Conservation (phyloP, 2,329 filamentous ascomycete species). For the Aspergillus brunneoviolaceus region DNA sequence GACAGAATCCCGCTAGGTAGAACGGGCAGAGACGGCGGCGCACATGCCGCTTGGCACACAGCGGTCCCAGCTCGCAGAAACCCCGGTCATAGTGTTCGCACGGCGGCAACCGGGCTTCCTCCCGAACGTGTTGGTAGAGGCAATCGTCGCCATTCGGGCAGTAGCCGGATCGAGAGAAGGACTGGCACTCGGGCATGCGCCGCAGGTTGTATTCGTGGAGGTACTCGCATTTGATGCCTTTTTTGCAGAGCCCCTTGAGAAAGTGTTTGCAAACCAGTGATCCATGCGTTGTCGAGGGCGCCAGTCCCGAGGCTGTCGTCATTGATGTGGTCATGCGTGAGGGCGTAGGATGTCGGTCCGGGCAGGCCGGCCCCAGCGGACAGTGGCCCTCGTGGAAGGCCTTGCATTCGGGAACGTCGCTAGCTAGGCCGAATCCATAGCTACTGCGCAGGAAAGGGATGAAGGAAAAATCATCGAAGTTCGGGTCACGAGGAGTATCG, state of each 20-base stretch:
- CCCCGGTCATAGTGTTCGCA: slow-evolving; percentile 92
- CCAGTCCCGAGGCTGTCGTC: slow-evolving; percentile 43
- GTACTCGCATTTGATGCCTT: slow-evolving; percentile 95
- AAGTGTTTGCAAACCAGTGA: slow-evolving; percentile 97
- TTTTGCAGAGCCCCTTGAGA: slow-evolving; percentile 95
- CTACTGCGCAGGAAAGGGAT: slow-evolving; percentile 78
- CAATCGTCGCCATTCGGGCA: slow-evolving; percentile 98
- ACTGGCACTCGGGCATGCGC: slow-evolving; percentile 98
- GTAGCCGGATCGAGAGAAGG: slow-evolving; percentile 89
- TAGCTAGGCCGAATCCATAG: slow-evolving; percentile 79
- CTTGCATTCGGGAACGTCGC: slow-evolving; percentile 78
- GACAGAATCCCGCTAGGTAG: slow-evolving; percentile 93
- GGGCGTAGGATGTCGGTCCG: slow-evolving; percentile 71
- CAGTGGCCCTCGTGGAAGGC: slow-evolving; percentile 84
- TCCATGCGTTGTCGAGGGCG: slow-evolving; percentile 43
- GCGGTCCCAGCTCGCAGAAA: slow-evolving; percentile 87
- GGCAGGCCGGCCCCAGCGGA: slow-evolving; percentile 77
- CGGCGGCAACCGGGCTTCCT: slow-evolving; percentile 72
- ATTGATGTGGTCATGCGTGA: slow-evolving; percentile 45
- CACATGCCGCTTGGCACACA: slow-evolving; percentile 86
- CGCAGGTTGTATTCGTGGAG: slow-evolving; percentile 97
- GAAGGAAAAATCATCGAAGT: slow-evolving; percentile 74
- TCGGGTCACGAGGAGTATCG: slow-evolving; percentile 36
- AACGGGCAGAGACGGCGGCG: slow-evolving; percentile 76
- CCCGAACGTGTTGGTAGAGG: slow-evolving; percentile 85